Conservation (phyloP, 352 stramenopile genomes). For the Phytophthora vignae region DNA sequence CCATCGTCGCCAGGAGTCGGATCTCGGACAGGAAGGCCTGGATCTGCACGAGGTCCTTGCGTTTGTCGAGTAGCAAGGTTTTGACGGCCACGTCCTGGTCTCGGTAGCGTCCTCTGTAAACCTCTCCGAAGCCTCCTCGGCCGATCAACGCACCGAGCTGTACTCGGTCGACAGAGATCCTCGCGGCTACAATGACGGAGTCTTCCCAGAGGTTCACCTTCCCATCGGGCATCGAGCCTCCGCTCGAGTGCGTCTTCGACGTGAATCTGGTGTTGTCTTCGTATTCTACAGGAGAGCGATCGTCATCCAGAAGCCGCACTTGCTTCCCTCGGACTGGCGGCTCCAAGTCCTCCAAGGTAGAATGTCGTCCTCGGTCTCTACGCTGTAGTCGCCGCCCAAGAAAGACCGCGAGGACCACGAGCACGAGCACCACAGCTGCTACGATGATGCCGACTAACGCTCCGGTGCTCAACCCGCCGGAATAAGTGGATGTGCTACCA, state of each 20-base stretch:
- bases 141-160: neutral
- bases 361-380: neutral
- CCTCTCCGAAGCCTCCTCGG: conserved; percentile 35
- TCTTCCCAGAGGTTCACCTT: neutral
- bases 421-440: neutral
- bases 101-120: conserved; percentile 32
- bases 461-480: conserved; percentile 25
- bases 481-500: conserved; percentile 3
- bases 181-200: neutral
- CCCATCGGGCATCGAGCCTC: neutral
- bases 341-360: neutral
- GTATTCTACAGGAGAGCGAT: neutral
- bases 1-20: conserved; percentile 27
- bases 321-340: neutral
- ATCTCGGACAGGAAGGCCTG: conserved; percentile 33
- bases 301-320: conserved; percentile 1
- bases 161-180: conserved; percentile 26
- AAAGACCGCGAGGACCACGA: neutral
- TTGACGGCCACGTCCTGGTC: conserved; percentile 33
- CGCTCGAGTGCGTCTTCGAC: conserved; percentile 1
- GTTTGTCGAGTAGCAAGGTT: conserved; percentile 12
- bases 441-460: conserved; percentile 1
- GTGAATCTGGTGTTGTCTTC: neutral
- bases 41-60: conserved; percentile 16
- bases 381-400: neutral